Base-by-base conservation (phyloP, 2,329 filamentous ascomycete genomes). In the Paracamarosporium sp. region DNA sequence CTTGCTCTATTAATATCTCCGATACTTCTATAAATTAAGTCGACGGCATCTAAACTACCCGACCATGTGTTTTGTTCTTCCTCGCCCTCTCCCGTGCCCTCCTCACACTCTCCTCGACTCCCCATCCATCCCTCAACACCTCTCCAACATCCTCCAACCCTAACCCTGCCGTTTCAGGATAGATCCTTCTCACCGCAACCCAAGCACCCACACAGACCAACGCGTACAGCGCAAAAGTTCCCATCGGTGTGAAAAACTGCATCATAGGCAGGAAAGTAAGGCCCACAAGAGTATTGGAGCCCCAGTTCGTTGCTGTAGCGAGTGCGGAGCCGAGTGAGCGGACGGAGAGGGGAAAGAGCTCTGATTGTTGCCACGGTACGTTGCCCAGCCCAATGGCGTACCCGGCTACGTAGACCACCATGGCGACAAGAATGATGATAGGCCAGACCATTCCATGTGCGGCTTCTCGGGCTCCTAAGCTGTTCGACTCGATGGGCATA, bases 301-400 rank as follows among this genome's bases (percentile, higher is more conserved):
- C 85, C 94, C 94, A 98, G 70, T 90, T 97, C 6, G 91, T 96
- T 5, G 88, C 89, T 7, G 93, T 94, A 1, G 90, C 85, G 5
- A 92, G 75, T 0, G 88, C 88, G 56, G 88, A 91, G 27, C 91
- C 91, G 1, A 92, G 77, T 4, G 88, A 88, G 47, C 91, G 87
- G 44, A 93, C 90, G 28, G 84, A 83, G 46, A 93, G 81, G 0
- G 93, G 90, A 71, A 97, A 97, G 30, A 97, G 72, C 79, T 98
- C 94, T 66, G 89, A 92, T 79, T 97, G 93, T 83, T 97, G 94
- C 94, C 94, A 98, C 0, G 94, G 93, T 2, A 98, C 92, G 67
- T 93, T 96, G 8, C 94, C 94, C 2, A 98, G 83, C 2, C 94
- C 94, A 1, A 93, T 82, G 1, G 94, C 94, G 72, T 96, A 98